Conservation (phyloP, 2,329 filamentous ascomycete species). For the Piedraia hortae region DNA sequence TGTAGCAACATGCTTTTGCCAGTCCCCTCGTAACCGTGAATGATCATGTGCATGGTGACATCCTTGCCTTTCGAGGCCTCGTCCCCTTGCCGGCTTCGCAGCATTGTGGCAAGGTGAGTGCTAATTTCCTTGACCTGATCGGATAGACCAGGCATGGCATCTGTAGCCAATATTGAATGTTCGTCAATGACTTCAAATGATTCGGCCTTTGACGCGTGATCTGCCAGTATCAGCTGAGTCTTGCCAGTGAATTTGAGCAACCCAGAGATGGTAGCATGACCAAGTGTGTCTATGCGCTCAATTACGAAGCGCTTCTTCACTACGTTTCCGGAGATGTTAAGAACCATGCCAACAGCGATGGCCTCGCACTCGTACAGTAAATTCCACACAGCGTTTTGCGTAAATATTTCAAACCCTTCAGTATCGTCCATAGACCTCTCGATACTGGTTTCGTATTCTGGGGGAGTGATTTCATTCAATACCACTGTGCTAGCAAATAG, state of each 20-base stretch:
- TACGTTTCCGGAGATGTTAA: constrained; percentile 34
- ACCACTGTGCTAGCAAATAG: constrained; percentile 29
- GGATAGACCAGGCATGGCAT: constrained; percentile 39
- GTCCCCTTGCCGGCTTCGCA: constrained; percentile 1
- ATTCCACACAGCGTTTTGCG: constrained; percentile 4
- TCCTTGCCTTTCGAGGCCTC: not conserved
- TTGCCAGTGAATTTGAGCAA: constrained; percentile 5
- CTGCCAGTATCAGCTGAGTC: constrained; percentile 5
- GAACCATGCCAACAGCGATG: constrained; percentile 39
- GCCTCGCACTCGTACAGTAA: constrained; percentile 32
- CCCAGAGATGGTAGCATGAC: constrained; percentile 1
- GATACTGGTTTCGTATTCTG: constrained; percentile 9
- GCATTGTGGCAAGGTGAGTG: constrained; percentile 23
- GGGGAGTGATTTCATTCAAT: constrained; percentile 29
- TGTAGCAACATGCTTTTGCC: constrained; percentile 56
- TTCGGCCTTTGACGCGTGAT: constrained; percentile 1
- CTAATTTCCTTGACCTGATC: constrained; percentile 39
- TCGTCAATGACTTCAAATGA: constrained; percentile 1
- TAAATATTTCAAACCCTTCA: too few relatives aligned
- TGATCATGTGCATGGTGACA: constrained; percentile 28
- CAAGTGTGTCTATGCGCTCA: constrained; percentile 22
- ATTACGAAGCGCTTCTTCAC: constrained; percentile 35
- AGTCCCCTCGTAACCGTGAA: constrained; percentile 61
- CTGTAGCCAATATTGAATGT: constrained; percentile 7
- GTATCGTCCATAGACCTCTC: constrained; percentile 5